phyloP scores from a whole-genome alignment of 345 rosid genomes.

The Atalantia buxifolia region DNA sequence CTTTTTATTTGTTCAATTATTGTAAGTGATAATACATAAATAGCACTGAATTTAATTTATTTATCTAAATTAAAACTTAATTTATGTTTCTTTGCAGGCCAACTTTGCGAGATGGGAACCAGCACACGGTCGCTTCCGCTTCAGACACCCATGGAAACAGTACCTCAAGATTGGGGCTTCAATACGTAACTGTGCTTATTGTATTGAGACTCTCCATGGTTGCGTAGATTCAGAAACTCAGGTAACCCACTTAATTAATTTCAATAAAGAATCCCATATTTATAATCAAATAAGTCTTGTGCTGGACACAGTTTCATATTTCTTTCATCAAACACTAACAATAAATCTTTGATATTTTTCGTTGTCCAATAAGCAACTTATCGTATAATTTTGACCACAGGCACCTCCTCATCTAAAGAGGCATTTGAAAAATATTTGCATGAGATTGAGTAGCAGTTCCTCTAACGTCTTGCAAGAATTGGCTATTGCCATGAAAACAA shows the following conservation, averaged over 20 bases:
- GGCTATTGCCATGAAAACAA: conserved; percentile 36
- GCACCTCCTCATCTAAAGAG: conserved; percentile 44
- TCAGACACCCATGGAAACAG: conserved; percentile 77
- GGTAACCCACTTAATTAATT: conserved; percentile 24
- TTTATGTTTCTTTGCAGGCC: conserved; percentile 31
- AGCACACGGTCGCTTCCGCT: conserved; percentile 63
- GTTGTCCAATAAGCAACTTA: not conserved
- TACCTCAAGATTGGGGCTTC: conserved; percentile 65
- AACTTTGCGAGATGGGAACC: conserved; percentile 82
- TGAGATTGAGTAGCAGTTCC: conserved; percentile 36
- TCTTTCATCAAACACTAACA: not conserved
- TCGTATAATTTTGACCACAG: conserved; percentile 23
- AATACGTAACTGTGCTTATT: conserved; percentile 60
- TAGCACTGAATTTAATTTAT: not conserved
- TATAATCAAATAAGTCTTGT: not conserved
- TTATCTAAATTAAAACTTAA: too few relatives aligned
- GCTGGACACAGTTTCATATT: not conserved
- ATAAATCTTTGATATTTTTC: not conserved
- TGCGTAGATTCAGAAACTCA: conserved; percentile 42
- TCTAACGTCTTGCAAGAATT: conserved; percentile 50
- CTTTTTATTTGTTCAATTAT: too few relatives aligned
- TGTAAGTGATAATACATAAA: too few relatives aligned
- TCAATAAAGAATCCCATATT: too few relatives aligned
- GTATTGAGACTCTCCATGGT: conserved; percentile 52
- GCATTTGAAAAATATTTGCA: conserved; percentile 38